Conservation (phyloP, 2,329 filamentous ascomycete genomes). For the Aspergillus glaucus region DNA sequence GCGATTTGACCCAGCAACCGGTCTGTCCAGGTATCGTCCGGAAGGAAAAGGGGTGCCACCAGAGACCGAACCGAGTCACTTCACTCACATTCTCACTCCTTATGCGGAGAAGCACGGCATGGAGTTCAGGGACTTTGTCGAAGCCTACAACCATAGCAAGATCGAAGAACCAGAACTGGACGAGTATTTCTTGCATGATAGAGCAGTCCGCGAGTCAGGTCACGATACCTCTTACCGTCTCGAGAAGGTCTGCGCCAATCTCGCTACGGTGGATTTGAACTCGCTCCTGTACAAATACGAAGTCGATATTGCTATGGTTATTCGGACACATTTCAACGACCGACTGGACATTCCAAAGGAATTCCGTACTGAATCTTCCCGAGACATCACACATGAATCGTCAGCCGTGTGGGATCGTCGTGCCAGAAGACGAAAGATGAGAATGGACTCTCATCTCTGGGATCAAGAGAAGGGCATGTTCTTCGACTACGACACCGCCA, state of each 20-base stretch:
- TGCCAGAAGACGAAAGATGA: conserved; percentile 72
- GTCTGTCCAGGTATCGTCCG: conserved; percentile 77
- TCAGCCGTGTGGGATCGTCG: conserved; percentile 88
- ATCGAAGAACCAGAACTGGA: conserved; percentile 84
- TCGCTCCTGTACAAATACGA: conserved; percentile 96
- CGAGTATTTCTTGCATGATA: conserved; percentile 92
- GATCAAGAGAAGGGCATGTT: conserved; percentile 89
- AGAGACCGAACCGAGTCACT: conserved; percentile 83
- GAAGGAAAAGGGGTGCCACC: conserved; percentile 80
- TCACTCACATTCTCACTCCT: conserved; percentile 72
- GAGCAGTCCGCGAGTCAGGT: conserved; percentile 89
- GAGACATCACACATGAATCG: conserved; percentile 65
- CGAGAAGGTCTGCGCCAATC: conserved; percentile 76
- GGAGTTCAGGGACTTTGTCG: conserved; percentile 75
- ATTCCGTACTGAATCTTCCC: conserved; percentile 63
- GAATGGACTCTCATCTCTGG: conserved; percentile 92
- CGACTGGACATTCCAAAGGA: conserved; percentile 74
- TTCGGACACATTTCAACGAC: conserved; percentile 78
- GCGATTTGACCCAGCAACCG: conserved; percentile 68
- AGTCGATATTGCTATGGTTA: conserved; percentile 80
- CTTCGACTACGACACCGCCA: conserved; percentile 90
- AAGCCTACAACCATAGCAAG: conserved; percentile 73
- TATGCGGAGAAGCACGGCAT: conserved; percentile 80
- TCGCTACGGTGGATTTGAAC: conserved; percentile 92
- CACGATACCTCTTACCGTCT: conserved; percentile 95